Percentiles rank a stretch among this genome's conserved stretches.
phyloP scores from a whole-genome alignment of 2,329 filamentous ascomycete genomes.

The Camillea tinctor region DNA sequence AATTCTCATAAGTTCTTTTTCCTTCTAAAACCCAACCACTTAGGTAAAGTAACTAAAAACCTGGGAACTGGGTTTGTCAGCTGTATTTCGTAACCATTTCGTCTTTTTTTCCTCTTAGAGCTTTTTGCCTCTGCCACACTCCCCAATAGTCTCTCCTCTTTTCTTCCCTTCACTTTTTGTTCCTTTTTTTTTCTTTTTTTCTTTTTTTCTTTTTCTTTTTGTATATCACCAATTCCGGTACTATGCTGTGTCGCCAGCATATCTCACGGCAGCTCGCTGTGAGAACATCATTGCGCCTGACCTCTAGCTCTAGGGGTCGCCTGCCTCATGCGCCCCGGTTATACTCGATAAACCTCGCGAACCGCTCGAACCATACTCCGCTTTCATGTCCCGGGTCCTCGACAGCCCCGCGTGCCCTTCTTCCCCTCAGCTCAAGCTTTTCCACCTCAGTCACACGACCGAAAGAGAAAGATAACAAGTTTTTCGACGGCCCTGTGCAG shows the following conservation, averaged over 20 bases:
- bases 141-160: slow-evolving; percentile 18
- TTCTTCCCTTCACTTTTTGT: no score
- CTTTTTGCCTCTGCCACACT: background rate
- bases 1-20: background rate
- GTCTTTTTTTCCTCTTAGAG: background rate
- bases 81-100: background rate
- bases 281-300: slow-evolving; percentile 21
- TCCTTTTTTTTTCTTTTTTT: slow-evolving; percentile 8
- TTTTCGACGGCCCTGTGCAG: slow-evolving; percentile 51
- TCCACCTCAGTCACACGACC: slow-evolving; percentile 36
- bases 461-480: slow-evolving; percentile 45
- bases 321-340: slow-evolving; percentile 18
- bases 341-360: slow-evolving; percentile 26
- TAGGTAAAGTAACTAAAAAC: no score
- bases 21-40: background rate
- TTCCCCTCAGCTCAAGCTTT: slow-evolving; percentile 30
- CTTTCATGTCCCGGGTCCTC: slow-evolving; percentile 21
- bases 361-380: slow-evolving; percentile 14
- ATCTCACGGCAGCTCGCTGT: slow-evolving; percentile 30
- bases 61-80: background rate
- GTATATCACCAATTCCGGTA: slow-evolving; percentile 5
- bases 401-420: slow-evolving; percentile 7
- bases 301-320: slow-evolving; percentile 21
- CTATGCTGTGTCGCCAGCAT: slow-evolving; percentile 35
- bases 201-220: slow-evolving; percentile 18